Evolutionary conservation across 768 basidiomycete species (phyloP).

Genomic region (Mycena polygramma): DNA sequence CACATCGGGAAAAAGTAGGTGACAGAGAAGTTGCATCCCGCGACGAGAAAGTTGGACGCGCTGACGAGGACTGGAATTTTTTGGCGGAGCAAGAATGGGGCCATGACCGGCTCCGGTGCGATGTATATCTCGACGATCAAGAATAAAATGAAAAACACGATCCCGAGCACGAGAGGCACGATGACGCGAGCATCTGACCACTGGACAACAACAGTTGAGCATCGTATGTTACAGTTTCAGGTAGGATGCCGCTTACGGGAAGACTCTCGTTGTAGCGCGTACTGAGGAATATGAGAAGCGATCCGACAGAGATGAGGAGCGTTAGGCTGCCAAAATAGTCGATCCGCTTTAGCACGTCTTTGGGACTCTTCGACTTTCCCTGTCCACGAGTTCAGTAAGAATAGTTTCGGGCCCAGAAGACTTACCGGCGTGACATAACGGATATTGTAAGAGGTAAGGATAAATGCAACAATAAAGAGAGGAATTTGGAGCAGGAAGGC

Average conservation of each 20-base stretch:
- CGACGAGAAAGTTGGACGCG: constrained; percentile 80
- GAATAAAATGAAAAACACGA: constrained; percentile 65
- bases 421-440: constrained; percentile 77
- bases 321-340: constrained; percentile 81
- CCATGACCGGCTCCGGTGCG: constrained; percentile 79
- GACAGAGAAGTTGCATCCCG: constrained; percentile 80
- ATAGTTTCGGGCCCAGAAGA: constrained; percentile 37
- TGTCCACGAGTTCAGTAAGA: constrained; percentile 41
- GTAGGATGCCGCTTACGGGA: constrained; percentile 55
- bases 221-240: neutral
- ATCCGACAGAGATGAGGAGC: constrained; percentile 71
- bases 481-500: constrained; percentile 85
- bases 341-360: constrained; percentile 78
- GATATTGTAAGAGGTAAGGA: constrained; percentile 68
- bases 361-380: constrained; percentile 77
- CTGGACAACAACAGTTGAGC: constrained; percentile 47
- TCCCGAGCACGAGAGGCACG: constrained; percentile 58
- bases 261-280: constrained; percentile 77
- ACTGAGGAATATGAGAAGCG: constrained; percentile 76
- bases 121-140: constrained; percentile 72
- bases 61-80: constrained; percentile 81
- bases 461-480: constrained; percentile 71
- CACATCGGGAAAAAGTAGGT: constrained; percentile 88
- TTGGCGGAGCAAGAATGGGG: constrained; percentile 73
- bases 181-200: constrained; percentile 72